A percentile compares a stretch with the other conserved stretches of the same genome.
Evolutionary conservation across 768 basidiomycete species (phyloP).

Genomic region (Rhizopogon vinicolor): DNA sequence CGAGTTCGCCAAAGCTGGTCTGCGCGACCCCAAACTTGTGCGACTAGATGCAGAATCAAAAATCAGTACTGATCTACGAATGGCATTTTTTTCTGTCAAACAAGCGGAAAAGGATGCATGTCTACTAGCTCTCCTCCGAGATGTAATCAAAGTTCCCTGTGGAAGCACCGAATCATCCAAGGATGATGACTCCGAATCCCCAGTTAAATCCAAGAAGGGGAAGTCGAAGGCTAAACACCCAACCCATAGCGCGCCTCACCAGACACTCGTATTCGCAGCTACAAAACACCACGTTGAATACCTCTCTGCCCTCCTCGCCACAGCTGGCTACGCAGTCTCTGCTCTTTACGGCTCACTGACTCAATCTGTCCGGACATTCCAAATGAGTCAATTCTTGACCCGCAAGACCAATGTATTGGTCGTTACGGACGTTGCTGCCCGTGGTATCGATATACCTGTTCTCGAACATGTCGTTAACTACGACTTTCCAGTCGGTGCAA

Average conservation of each 20-base stretch:
- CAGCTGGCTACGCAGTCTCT: slow-evolving; percentile 85
- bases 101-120: slow-evolving; percentile 93
- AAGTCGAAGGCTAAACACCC: slow-evolving; percentile 45
- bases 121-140: slow-evolving; percentile 75
- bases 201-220: slow-evolving; percentile 42
- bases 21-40: slow-evolving; percentile 90
- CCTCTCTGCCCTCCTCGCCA: slow-evolving; percentile 67
- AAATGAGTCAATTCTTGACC: slow-evolving; percentile 87
- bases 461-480: slow-evolving; percentile 97
- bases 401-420: slow-evolving; percentile 81
- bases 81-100: slow-evolving; percentile 93
- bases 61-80: slow-evolving; percentile 87
- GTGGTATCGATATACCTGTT: slow-evolving; percentile 96
- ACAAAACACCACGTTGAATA: slow-evolving; percentile 99
- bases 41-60: slow-evolving; percentile 96
- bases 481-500: slow-evolving; percentile 91
- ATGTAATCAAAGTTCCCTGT: slow-evolving; percentile 81
- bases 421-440: slow-evolving; percentile 96
- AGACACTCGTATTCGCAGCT: slow-evolving; percentile 91
- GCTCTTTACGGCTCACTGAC: slow-evolving; percentile 96
- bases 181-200: slow-evolving; percentile 18
- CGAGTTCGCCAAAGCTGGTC: slow-evolving; percentile 97
- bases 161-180: slow-evolving; percentile 28
- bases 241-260: slow-evolving; percentile 68
- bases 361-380: slow-evolving; percentile 81